Conservation (phyloP, 495 filamentous ascomycete species). For the Penicillium bialowiezense region DNA sequence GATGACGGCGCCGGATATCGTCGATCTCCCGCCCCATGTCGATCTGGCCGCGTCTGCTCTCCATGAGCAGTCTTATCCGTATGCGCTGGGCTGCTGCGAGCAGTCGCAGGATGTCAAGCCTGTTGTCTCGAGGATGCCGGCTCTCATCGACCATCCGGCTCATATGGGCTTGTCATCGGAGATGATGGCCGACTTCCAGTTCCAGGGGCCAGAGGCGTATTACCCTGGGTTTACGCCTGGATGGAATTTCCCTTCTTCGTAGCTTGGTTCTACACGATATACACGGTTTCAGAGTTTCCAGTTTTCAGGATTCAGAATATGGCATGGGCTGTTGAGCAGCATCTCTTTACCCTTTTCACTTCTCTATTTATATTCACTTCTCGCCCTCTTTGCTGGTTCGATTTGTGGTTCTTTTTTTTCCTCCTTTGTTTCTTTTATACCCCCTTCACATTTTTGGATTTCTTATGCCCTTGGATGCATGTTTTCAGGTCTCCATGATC, state of each 20-base stretch:
- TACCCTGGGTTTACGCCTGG: conserved; percentile 27
- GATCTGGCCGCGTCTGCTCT: conserved; percentile 11
- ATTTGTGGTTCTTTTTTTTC: neutral
- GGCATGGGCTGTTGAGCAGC: conserved; percentile 12
- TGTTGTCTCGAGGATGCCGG: conserved; percentile 7
- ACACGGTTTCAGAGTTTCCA: neutral
- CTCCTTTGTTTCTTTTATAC: conserved; percentile 1
- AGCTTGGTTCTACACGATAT: conserved; percentile 2
- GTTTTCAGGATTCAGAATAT: neutral
- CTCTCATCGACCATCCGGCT: conserved; percentile 8
- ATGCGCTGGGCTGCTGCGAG: conserved; percentile 15
- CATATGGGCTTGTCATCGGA: conserved; percentile 24
- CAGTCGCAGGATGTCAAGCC: conserved; percentile 19
- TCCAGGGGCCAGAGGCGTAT: conserved; percentile 24
- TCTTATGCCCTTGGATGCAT: neutral
- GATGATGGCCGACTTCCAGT: conserved; percentile 28
- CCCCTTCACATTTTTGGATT: neutral
- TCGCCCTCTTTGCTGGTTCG: neutral
- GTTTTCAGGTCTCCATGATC: neutral
- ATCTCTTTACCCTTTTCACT: too few relatives aligned
- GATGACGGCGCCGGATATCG: conserved; percentile 14
- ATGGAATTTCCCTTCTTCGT: conserved; percentile 34
- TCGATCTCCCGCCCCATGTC: conserved; percentile 23
- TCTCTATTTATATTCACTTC: too few relatives aligned
- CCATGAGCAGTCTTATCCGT: conserved; percentile 16